Evolutionary conservation across 306 rosid genomes (phyloP).

Genomic region (Sphenostylis stenocarpa): DNA sequence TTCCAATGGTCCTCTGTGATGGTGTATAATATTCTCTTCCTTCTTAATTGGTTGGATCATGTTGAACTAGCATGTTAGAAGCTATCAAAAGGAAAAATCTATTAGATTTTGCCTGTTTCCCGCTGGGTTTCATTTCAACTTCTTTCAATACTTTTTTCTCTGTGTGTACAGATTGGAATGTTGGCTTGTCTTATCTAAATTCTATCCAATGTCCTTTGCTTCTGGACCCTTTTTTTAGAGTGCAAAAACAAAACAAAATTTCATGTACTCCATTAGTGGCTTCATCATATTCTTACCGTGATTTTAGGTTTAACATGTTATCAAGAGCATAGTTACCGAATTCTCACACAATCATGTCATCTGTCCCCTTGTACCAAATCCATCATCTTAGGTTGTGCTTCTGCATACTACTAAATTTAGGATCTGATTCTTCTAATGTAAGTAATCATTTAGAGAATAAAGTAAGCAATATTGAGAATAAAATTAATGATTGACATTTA

Average conservation of each 20-base stretch:
- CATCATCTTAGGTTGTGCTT: not conserved
- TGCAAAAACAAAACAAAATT: slow-evolving; percentile 31
- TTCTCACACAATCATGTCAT: not conserved
- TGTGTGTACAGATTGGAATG: slow-evolving; percentile 58
- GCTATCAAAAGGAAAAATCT: slow-evolving; percentile 47
- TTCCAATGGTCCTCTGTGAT: slow-evolving; percentile 58
- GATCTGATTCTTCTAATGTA: not conserved
- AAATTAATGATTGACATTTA: not conserved
- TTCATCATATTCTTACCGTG: slow-evolving; percentile 28
- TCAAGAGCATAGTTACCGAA: not conserved
- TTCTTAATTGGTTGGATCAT: slow-evolving; percentile 34
- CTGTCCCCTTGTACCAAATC: not conserved
- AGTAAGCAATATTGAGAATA: not conserved
- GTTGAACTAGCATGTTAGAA: slow-evolving; percentile 41
- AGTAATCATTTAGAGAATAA: not conserved
- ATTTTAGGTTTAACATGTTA: slow-evolving; percentile 31
- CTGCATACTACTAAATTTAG: not conserved
- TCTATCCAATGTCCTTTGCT: slow-evolving; percentile 31
- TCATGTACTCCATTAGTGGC: slow-evolving; percentile 24
- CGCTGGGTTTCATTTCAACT: slow-evolving; percentile 33
- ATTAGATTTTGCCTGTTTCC: slow-evolving; percentile 35
- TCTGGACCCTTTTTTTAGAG: slow-evolving; percentile 36
- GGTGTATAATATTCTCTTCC: slow-evolving; percentile 30
- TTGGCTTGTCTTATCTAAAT: slow-evolving; percentile 54
- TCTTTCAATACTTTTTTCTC: slow-evolving; percentile 30